Base-by-base conservation (phyloP, 2,329 filamentous ascomycete species). In the Pyricularia grisea region DNA sequence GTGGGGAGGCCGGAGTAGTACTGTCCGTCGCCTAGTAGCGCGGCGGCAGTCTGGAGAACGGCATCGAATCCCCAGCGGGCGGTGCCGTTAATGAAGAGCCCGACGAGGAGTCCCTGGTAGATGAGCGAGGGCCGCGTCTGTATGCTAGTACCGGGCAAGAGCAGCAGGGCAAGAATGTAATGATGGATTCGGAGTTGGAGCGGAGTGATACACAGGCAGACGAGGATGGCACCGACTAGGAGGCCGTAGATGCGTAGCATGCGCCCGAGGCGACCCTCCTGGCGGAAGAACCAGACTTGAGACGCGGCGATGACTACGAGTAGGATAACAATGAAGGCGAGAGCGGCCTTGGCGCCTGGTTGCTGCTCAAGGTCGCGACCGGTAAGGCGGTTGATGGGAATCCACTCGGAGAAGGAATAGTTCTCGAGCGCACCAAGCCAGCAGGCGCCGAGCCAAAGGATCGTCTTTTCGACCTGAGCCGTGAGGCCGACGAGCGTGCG, bases 351-450 rank as follows among this genome's bases (percentile, higher is more conserved):
- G 0, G 94, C 95, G 9, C 95, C 95, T 0, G 95, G 94, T 76
- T 99, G 93, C 73, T 93, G 90, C 66, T 90, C 81, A 63, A 99
- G 87, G 76, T 99, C 95, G 76, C 96, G 93, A 0, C 90, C 88
- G 10, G 92, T 98, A n/a, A 99, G 84, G 2, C 95, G 90, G 78
- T 93, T 88, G 72, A 99, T 95, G 0, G 95, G 95, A 71, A 99
- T 97, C 79, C 92, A 91, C 50, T 60, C 42, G 74, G 93, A 91
- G 75, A 99, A 92, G 0, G 95, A 98, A 79, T 97, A 96, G 79
- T 98, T 98, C 75, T 94, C 94, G 73, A 99, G 80, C 1, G 92
- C 90, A 20, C 94, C 95, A 58, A 97, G 88, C 91, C 96, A 99
- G 75, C 91, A 93, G 9, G 89, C 90, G 0, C 94, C 94, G 0